Evolutionary conservation across 257 asterid genomes (phyloP).

Genomic region (Datura wrightii): DNA sequence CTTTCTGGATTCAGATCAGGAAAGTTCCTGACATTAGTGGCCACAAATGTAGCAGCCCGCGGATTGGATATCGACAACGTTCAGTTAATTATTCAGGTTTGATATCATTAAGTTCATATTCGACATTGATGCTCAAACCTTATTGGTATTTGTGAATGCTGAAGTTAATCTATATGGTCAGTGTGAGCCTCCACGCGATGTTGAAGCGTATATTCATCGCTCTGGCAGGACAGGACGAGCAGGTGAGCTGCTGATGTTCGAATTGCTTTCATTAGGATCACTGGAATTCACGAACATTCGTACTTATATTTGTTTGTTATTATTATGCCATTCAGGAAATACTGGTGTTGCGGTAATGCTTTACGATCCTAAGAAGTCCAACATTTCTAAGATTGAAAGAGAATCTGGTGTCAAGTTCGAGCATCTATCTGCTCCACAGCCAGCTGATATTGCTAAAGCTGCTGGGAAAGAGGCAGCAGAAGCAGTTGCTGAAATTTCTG

Average conservation of each 20-base stretch:
- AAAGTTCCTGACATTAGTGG: constrained; percentile 80
- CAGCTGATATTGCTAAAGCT: constrained; percentile 88
- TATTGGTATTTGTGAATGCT: constrained; percentile 17
- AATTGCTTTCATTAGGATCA: constrained; percentile 2
- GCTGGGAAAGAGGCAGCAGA: constrained; percentile 85
- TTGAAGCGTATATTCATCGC: constrained; percentile 96
- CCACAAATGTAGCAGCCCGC: constrained; percentile 97
- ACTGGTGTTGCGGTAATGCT: constrained; percentile 94
- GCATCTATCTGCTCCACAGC: constrained; percentile 94
- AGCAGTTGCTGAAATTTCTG: constrained; percentile 66
- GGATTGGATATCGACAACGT: constrained; percentile 97
- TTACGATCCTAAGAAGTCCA: constrained; percentile 91
- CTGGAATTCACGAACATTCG: constrained; percentile 23
- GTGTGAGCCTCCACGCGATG: constrained; percentile 98
- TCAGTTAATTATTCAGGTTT: constrained; percentile 94
- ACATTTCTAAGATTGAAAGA: constrained; percentile 82
- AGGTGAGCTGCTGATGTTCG: constrained; percentile 52
- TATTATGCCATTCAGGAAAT: constrained; percentile 58
- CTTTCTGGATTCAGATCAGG: constrained; percentile 90
- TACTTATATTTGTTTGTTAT: constrained; percentile 22
- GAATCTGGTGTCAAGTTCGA: constrained; percentile 96
- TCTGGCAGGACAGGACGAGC: constrained; percentile 99
- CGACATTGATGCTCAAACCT: neutral
- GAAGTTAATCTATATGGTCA: constrained; percentile 39
- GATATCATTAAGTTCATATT: constrained; percentile 12